Evolutionary conservation across 1,139 yeast genomes (phyloP).

Genomic region (Pichia sp.): DNA sequence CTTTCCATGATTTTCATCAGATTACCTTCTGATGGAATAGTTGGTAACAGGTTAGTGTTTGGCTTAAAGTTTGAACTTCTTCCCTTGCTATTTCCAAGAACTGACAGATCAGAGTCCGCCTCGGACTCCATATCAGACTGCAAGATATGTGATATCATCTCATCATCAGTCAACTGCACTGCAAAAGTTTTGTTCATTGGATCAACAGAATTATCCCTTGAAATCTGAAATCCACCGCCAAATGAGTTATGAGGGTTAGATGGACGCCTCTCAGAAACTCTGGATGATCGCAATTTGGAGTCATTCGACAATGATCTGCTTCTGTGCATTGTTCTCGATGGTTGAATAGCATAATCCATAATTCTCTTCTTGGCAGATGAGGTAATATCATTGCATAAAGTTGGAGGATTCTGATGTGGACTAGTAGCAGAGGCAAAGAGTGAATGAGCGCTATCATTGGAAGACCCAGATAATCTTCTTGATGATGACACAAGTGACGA

Average conservation of each 20-base stretch:
- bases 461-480: conserved; percentile 21
- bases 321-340: conserved; percentile 9
- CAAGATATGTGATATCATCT: conserved; percentile 7
- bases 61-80: conserved; percentile 4
- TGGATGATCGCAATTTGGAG: conserved; percentile 10
- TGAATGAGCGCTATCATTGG: conserved; percentile 21
- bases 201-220: conserved; percentile 8
- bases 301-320: conserved; percentile 15
- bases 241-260: conserved; percentile 4
- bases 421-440: conserved; percentile 20
- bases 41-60: conserved; percentile 12
- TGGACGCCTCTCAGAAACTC: conserved; percentile 6
- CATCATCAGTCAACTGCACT: conserved; percentile 2
- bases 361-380: conserved; percentile 11
- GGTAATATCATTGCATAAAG: background rate
- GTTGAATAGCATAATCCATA: conserved; percentile 10
- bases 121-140: conserved; percentile 10
- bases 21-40: conserved; percentile 21
- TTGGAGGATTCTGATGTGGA: conserved; percentile 5
- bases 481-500: conserved; percentile 22
- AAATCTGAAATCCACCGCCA: background rate
- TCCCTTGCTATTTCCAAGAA: background rate
- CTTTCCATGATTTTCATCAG: conserved; percentile 14
- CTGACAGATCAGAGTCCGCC: background rate
- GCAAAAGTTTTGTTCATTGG: background rate